These are phyloP conservation scores for Phyllosticta ampelicida DNA, from an alignment of 2,329 filamentous ascomycete genomes.

Conservation along the genomic window DNA sequence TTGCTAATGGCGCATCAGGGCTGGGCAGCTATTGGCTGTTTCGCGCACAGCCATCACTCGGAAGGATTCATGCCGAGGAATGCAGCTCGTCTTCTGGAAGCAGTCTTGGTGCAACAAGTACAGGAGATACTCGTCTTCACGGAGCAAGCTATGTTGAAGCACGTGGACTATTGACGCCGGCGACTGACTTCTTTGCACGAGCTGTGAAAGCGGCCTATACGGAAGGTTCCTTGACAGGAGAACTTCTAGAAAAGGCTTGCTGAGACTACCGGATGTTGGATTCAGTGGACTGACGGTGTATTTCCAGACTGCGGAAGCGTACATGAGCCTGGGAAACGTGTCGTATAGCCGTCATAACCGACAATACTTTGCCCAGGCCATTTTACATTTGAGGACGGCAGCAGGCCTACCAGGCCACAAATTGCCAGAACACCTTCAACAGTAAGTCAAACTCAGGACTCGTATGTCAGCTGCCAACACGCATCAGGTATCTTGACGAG, in stretches of 20 bases:
- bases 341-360: slow-evolving; percentile 35
- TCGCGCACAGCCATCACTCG: slow-evolving; percentile 39
- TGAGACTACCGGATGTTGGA: neutral
- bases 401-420: slow-evolving; percentile 31
- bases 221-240: slow-evolving; percentile 29
- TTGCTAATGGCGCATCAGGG: slow-evolving; percentile 24
- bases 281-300: slow-evolving; percentile 5
- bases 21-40: slow-evolving; percentile 42
- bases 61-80: slow-evolving; percentile 38
- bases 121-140: slow-evolving; percentile 20
- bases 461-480: neutral
- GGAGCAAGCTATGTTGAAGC: slow-evolving; percentile 42
- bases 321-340: slow-evolving; percentile 43
- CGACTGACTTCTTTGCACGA: slow-evolving; percentile 40
- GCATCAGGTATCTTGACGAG: slow-evolving; percentile 33
- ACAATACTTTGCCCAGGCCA: slow-evolving; percentile 35
- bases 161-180: slow-evolving; percentile 39
- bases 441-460: slow-evolving; percentile 23
- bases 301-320: slow-evolving; percentile 39
- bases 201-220: slow-evolving; percentile 35
- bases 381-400: slow-evolving; percentile 36
- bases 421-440: slow-evolving; percentile 36
- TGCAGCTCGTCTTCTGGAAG: slow-evolving; percentile 23
- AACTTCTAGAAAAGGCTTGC: slow-evolving; percentile 36
- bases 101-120: slow-evolving; percentile 21